These are phyloP conservation scores for Apiospora koreana DNA, from an alignment of 2,329 filamentous ascomycete species.

Conservation along the genomic window DNA sequence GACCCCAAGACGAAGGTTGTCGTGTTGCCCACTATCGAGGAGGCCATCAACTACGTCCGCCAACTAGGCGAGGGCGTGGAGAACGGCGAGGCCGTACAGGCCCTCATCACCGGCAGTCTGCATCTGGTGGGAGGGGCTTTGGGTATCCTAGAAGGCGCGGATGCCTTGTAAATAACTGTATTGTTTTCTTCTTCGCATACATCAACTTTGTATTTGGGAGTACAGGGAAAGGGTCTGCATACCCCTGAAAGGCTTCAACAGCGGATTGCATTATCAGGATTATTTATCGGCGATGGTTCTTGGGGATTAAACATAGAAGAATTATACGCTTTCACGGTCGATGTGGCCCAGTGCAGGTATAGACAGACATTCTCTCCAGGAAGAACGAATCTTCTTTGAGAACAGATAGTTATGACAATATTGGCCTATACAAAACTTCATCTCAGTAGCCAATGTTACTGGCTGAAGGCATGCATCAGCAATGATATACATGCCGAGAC, in stretches of 20 bases:
- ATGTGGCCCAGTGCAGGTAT: background rate
- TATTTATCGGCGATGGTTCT: background rate
- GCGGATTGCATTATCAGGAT: background rate
- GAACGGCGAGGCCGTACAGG: slow-evolving; percentile 40
- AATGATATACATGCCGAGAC: background rate
- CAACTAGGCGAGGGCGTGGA: slow-evolving; percentile 31
- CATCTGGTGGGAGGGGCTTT: slow-evolving; percentile 61
- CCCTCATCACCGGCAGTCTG: slow-evolving; percentile 62
- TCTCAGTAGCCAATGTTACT: background rate
- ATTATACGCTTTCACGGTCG: background rate
- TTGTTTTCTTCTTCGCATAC: background rate
- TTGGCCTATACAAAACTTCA: background rate
- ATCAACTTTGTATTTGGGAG: background rate
- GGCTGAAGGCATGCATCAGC: no score
- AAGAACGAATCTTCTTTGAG: background rate
- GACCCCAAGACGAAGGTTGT: slow-evolving; percentile 48
- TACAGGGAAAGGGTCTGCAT: background rate
- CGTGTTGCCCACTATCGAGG: slow-evolving; percentile 55
- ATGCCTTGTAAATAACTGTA: slow-evolving; percentile 38
- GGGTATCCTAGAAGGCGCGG: slow-evolving; percentile 48
- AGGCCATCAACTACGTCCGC: slow-evolving; percentile 52
- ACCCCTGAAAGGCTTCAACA: background rate
- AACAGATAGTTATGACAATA: background rate
- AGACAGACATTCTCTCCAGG: background rate
- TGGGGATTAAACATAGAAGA: background rate